phyloP scores from a whole-genome alignment of 768 basidiomycete genomes.

The Suillus plorans region DNA sequence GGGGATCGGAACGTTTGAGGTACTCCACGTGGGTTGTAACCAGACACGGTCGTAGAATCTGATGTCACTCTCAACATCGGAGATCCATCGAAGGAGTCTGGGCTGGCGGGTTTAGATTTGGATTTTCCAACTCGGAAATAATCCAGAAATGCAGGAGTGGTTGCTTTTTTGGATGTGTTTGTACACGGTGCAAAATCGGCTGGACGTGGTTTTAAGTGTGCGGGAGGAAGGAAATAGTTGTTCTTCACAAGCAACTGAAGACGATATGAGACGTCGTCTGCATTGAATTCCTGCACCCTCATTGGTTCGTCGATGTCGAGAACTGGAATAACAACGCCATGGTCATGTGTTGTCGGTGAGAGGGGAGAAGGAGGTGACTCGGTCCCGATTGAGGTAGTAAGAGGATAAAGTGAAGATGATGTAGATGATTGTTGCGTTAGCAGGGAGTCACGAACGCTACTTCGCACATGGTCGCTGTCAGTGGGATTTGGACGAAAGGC shows the following conservation, averaged over 20 bases:
- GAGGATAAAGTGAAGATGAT: slow-evolving; percentile 79
- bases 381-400: slow-evolving; percentile 64
- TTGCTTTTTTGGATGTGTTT: slow-evolving; percentile 42
- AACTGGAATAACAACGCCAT: slow-evolving; percentile 45
- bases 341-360: slow-evolving; percentile 46
- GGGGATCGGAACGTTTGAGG: slow-evolving; percentile 34
- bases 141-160: slow-evolving; percentile 58
- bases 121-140: slow-evolving; percentile 68
- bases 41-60: slow-evolving; percentile 55
- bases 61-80: slow-evolving; percentile 65
- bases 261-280: slow-evolving; percentile 84
- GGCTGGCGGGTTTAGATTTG: slow-evolving; percentile 62
- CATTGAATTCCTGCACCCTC: slow-evolving; percentile 52
- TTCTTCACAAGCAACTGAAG: slow-evolving; percentile 83
- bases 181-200: slow-evolving; percentile 53
- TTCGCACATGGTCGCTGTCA: slow-evolving; percentile 42
- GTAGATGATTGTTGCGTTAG: slow-evolving; percentile 63
- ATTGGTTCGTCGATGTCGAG: slow-evolving; percentile 46
- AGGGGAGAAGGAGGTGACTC: slow-evolving; percentile 62
- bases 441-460: slow-evolving; percentile 54
- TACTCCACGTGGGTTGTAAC: slow-evolving; percentile 38
- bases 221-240: slow-evolving; percentile 86
- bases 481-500: slow-evolving; percentile 28
- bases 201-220: slow-evolving; percentile 77
- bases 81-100: slow-evolving; percentile 37